A percentile compares a stretch with the other conserved stretches of the same genome.
Conservation (phyloP, 768 basidiomycete genomes). For the Chalciporus piperatus region DNA sequence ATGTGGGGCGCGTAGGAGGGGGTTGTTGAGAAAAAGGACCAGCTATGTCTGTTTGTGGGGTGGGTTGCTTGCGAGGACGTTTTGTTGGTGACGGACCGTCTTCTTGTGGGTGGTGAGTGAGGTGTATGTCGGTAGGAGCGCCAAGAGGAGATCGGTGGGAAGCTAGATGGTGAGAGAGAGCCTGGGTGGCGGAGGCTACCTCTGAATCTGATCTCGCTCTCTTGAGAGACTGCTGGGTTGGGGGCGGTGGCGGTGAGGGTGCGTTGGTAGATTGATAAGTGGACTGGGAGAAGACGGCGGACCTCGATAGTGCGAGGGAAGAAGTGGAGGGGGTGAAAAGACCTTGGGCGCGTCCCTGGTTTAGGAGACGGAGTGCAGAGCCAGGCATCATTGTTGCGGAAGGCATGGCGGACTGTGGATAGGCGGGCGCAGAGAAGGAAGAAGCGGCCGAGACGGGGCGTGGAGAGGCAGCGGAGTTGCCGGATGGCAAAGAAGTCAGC, state of each 20-base stretch:
- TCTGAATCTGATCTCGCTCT: constrained; percentile 69
- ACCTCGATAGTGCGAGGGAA: constrained; percentile 42
- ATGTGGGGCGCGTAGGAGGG: constrained; percentile 31
- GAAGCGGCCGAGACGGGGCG: constrained; percentile 68
- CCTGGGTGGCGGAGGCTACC: constrained; percentile 29
- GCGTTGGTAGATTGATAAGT: constrained; percentile 46
- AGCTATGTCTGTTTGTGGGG: constrained; percentile 34
- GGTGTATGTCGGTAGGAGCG: constrained; percentile 43
- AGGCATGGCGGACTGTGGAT: constrained; percentile 57
- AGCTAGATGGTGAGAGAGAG: neutral
- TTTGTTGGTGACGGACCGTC: constrained; percentile 71
- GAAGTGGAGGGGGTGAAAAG: constrained; percentile 85
- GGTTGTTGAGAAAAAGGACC: constrained; percentile 15
- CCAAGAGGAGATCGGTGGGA: constrained; percentile 28
- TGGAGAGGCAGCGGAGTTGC: constrained; percentile 46
- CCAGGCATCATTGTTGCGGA: constrained; percentile 88
- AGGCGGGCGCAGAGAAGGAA: constrained; percentile 57
- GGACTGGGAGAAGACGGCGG: constrained; percentile 53
- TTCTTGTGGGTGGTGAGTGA: constrained; percentile 48
- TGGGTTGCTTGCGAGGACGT: constrained; percentile 59
- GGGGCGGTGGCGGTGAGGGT: constrained; percentile 54
- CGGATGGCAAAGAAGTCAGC: constrained; percentile 63
- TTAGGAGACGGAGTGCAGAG: constrained; percentile 77
- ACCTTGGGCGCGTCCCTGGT: constrained; percentile 84
- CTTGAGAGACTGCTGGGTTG: constrained; percentile 48